Base-by-base conservation (phyloP, 2,329 filamentous ascomycete species). In the Sphaerulina vaccinii region DNA sequence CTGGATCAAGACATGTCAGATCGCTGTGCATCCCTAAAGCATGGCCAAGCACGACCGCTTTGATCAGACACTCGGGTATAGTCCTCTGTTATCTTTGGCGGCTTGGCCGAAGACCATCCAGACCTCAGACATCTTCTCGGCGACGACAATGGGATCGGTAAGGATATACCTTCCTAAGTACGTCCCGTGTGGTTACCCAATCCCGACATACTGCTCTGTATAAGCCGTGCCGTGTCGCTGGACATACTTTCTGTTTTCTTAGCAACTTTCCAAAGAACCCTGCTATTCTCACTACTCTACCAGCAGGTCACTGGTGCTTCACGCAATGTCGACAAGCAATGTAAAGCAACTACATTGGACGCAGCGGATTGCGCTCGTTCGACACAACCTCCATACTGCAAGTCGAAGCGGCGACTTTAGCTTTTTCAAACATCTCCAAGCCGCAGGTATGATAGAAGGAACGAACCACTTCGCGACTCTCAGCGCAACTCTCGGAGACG, bases 341-440 rank as follows among this genome's bases (percentile, higher is more conserved):
- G 59, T 62, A 51, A 61, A 70, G 41, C 68, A 67, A 49, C 65
- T 76, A 22, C 73, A 75, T 51, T 76, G 73, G 73, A 73, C 67
- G 15, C 73, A 76, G 61, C 68, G 73, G 5, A 62, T 76, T 38
- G 73, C 73, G 6, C 65, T 76, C 1, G 67, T 75, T 24, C 63
- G 72, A 40, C 73, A 75, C 55, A 75, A 73, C 33, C 67, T 75
- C 24, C 72, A 75, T 56, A 63, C 68, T 7, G 72, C 73, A 13
- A 68, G 71, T 52, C 65, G 70, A 18, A 75, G 71, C 36, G 70
- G 70, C 39, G 72, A 75, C 59, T 76, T 73, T 54, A 71, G 67
- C 41, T 76, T 76, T 64, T 76, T 76, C 69, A 75, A 74, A 52
- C 68, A 68, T 1, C 68, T 75, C 18, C 74, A 76, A 61, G 73